Conservation (phyloP, 2,329 filamentous ascomycete species). For the Cyphellophora europaea region DNA sequence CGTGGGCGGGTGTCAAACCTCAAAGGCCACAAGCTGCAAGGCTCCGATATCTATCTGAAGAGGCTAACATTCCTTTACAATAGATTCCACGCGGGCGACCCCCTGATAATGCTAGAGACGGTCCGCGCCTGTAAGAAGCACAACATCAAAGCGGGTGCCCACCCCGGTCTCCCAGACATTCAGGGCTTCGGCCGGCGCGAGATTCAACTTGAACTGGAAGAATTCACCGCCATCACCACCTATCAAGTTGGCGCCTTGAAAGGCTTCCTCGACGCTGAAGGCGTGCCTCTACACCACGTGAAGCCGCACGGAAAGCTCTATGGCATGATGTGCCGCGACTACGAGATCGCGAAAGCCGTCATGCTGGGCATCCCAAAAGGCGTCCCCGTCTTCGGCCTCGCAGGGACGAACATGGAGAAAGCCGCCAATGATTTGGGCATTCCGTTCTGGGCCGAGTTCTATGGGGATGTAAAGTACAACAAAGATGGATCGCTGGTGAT, state of each 20-base stretch:
- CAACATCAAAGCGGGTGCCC: slow-evolving; percentile 49
- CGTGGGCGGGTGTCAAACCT: no score
- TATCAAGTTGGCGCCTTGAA: slow-evolving; percentile 58
- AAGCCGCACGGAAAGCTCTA: slow-evolving; percentile 55
- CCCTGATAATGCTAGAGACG: slow-evolving; percentile 54
- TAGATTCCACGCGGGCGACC: slow-evolving; percentile 52
- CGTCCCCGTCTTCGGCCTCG: slow-evolving; percentile 44
- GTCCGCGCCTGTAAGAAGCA: slow-evolving; percentile 49
- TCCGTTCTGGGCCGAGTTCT: slow-evolving; percentile 45
- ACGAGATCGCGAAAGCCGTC: slow-evolving; percentile 43
- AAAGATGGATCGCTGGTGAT: slow-evolving; percentile 43
- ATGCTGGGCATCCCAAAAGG: slow-evolving; percentile 44
- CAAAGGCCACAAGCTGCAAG: no score
- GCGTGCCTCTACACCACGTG: slow-evolving; percentile 49
- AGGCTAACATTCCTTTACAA: no score
- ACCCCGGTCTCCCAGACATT: slow-evolving; percentile 53
- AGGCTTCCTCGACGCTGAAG: slow-evolving; percentile 49
- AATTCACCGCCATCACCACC: slow-evolving; percentile 47
- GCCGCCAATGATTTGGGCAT: slow-evolving; percentile 44
- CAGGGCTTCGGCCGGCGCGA: slow-evolving; percentile 56
- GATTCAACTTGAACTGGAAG: slow-evolving; percentile 49
- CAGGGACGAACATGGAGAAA: slow-evolving; percentile 45
- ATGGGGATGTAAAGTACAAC: slow-evolving; percentile 49
- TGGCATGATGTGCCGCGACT: slow-evolving; percentile 46
- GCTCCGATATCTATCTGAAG: no score